A percentile compares a stretch with the other conserved stretches of the same genome.
Evolutionary conservation across 2,329 filamentous ascomycete species (phyloP).

Genomic region (Aureobasidium sp.): DNA sequence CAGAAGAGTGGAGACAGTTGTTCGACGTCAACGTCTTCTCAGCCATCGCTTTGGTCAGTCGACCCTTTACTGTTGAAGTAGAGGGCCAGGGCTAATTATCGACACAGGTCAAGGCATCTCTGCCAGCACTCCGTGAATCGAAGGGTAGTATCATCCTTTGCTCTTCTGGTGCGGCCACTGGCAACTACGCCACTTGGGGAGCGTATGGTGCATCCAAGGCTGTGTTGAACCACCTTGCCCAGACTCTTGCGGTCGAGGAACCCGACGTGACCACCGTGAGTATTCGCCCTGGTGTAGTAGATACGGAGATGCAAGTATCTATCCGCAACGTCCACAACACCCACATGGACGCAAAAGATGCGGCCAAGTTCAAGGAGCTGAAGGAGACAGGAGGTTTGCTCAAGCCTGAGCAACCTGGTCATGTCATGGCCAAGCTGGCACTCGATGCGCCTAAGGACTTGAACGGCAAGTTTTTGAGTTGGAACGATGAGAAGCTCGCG

Average conservation of each 20-base stretch:
- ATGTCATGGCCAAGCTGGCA: conserved; percentile 75
- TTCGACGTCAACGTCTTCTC: conserved; percentile 89
- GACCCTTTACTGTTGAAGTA: conserved; percentile 1
- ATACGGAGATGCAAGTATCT: conserved; percentile 84
- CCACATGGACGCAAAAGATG: conserved; percentile 49
- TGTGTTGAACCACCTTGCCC: conserved; percentile 68
- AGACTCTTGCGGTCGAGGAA: conserved; percentile 68
- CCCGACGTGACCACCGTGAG: conserved; percentile 63
- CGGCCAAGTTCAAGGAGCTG: conserved; percentile 57
- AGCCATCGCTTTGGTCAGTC: conserved; percentile 62
- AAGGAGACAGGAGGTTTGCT: conserved; percentile 65
- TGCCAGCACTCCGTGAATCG: conserved; percentile 58
- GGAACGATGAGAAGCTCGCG: conserved; percentile 45
- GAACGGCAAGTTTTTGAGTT: conserved; percentile 65
- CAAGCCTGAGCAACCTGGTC: conserved; percentile 72
- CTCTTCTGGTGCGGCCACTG: conserved; percentile 66
- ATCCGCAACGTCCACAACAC: conserved; percentile 63
- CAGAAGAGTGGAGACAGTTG: conserved; percentile 63
- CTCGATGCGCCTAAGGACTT: conserved; percentile 56
- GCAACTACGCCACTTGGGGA: conserved; percentile 64
- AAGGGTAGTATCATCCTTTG: conserved; percentile 68
- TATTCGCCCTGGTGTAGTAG: conserved; percentile 70
- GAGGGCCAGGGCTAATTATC: not conserved
- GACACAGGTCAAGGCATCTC: conserved; percentile 56
- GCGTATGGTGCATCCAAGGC: conserved; percentile 79